Percentiles rank a stretch among this genome's conserved stretches.
Conservation (phyloP, 73 alveolate genomes). For the Paramecium tetraurelia region DNA sequence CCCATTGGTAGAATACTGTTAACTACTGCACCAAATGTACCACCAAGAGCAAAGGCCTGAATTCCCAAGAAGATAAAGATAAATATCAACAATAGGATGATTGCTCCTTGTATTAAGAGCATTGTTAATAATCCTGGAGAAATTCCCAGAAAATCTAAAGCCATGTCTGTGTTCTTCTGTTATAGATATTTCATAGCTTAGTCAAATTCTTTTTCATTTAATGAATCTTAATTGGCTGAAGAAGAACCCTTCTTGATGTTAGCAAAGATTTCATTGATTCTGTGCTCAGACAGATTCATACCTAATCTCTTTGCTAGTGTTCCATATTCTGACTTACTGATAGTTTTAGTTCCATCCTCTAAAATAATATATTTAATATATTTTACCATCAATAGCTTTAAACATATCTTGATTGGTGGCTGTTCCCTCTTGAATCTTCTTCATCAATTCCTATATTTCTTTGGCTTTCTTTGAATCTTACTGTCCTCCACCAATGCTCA, state of each 20-base stretch:
- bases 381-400: slow-evolving; percentile 27
- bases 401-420: slow-evolving; percentile 25
- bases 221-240: not conserved
- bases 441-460: slow-evolving; percentile 41
- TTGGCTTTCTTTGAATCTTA: not conserved
- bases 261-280: slow-evolving; percentile 64
- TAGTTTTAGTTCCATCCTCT: slow-evolving; percentile 26
- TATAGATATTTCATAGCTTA: slow-evolving; percentile 51
- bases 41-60: slow-evolving; percentile 58
- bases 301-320: slow-evolving; percentile 46
- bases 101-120: slow-evolving; percentile 6
- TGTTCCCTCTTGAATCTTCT: slow-evolving; percentile 28
- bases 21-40: slow-evolving; percentile 55
- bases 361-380: not conserved
- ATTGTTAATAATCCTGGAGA: slow-evolving; percentile 56
- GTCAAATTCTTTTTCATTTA: slow-evolving; percentile 58
- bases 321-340: slow-evolving; percentile 42
- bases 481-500: not conserved
- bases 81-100: slow-evolving; percentile 36
- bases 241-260: slow-evolving; percentile 43
- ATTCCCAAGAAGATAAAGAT: slow-evolving; percentile 54
- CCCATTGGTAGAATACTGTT: slow-evolving; percentile 50
- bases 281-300: slow-evolving; percentile 55
- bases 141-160: slow-evolving; percentile 57
- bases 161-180: slow-evolving; percentile 58